A percentile compares a stretch with the other conserved stretches of the same genome.
phyloP scores from a whole-genome alignment of 345 rosid genomes.

The Balakata baccata region DNA sequence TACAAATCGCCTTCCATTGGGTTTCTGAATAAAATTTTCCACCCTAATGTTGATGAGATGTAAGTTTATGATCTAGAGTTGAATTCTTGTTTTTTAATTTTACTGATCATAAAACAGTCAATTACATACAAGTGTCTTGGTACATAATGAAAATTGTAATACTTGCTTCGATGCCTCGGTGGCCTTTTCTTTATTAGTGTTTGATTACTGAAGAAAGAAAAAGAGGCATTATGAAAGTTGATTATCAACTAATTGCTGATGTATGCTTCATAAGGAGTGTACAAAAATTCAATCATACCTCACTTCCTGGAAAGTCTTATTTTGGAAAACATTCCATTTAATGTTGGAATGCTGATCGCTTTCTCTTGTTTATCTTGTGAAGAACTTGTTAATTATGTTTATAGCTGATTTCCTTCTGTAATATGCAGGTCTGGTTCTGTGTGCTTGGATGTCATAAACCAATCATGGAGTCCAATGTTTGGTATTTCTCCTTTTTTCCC shows the following conservation, averaged over 20 bases:
- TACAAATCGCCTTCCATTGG: conserved; percentile 42
- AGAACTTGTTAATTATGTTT: not conserved
- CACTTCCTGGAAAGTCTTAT: not conserved
- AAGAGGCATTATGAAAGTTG: not conserved
- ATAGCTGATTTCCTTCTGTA: not conserved
- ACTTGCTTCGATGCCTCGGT: not conserved
- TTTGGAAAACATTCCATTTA: not conserved
- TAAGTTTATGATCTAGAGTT: no score
- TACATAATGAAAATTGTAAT: not conserved
- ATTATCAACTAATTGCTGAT: not conserved
- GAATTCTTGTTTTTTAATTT: not conserved
- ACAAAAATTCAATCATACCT: not conserved
- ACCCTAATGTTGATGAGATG: conserved; percentile 45
- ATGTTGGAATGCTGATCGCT: not conserved
- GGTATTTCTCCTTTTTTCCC: conserved; percentile 16
- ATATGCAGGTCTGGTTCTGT: conserved; percentile 42
- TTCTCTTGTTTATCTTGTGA: not conserved
- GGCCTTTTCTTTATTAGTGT: not conserved
- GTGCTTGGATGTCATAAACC: conserved; percentile 37
- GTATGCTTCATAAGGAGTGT: not conserved
- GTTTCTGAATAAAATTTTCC: conserved; percentile 37
- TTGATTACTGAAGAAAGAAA: not conserved
- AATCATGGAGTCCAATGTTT: conserved; percentile 45
- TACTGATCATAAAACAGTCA: not conserved
- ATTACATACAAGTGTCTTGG: not conserved